Conservation (phyloP, 179 eudicot species). For the Silene noctiflora region DNA sequence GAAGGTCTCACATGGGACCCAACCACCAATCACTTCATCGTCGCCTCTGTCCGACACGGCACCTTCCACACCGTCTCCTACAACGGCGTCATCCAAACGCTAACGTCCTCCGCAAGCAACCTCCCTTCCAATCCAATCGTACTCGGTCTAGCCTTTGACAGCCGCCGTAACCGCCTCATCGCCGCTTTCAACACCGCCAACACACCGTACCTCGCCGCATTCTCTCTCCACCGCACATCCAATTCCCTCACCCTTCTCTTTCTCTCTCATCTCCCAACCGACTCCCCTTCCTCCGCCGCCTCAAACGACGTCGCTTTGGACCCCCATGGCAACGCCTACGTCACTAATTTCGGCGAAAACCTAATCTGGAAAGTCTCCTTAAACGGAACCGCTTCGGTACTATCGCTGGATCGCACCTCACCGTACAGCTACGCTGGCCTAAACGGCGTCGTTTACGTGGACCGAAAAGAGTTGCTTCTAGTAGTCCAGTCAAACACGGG, state of each 20-base stretch:
- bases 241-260: slow-evolving; percentile 35
- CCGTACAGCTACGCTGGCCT: slow-evolving; percentile 48
- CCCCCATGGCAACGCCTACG: slow-evolving; percentile 63
- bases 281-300: slow-evolving; percentile 23
- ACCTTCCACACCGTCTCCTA: slow-evolving; percentile 60
- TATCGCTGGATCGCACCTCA: slow-evolving; percentile 41
- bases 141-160: slow-evolving; percentile 58
- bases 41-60: slow-evolving; percentile 43
- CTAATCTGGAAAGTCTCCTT: slow-evolving; percentile 53
- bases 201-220: slow-evolving; percentile 54
- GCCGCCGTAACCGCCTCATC: slow-evolving; percentile 45
- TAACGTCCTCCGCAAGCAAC: slow-evolving; percentile 23
- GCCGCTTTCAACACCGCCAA: slow-evolving; percentile 48
- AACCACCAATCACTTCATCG: slow-evolving; percentile 54
- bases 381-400: slow-evolving; percentile 42
- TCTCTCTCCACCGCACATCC: slow-evolving; percentile 39
- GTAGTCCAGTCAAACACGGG: slow-evolving; percentile 76
- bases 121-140: slow-evolving; percentile 19
- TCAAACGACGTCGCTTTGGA: slow-evolving; percentile 70
- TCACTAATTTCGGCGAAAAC: slow-evolving; percentile 61
- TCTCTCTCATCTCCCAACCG: slow-evolving; percentile 49
- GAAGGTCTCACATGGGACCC: slow-evolving; percentile 64
- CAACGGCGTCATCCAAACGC: slow-evolving; percentile 51
- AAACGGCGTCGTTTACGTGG: slow-evolving; percentile 60
- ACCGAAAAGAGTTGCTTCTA: slow-evolving; percentile 48